These are phyloP conservation scores for Pterocarpus santalinus DNA, from an alignment of 306 rosid species.

Conservation along the genomic window DNA sequence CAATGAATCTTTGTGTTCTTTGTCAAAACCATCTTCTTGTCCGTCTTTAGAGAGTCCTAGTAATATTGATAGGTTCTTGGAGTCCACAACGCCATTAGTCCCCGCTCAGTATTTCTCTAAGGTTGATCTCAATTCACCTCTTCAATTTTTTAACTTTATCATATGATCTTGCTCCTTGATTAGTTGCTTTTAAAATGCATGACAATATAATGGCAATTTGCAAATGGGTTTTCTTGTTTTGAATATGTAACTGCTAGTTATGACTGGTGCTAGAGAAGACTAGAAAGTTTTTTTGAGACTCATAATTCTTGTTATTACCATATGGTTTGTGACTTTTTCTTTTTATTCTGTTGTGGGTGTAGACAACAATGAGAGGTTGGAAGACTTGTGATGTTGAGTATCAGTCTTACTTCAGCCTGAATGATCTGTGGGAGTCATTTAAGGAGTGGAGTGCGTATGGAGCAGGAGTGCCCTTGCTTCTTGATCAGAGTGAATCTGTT, in stretches of 20 bases:
- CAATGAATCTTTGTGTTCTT: slow-evolving; percentile 39
- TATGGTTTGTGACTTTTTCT: slow-evolving; percentile 22
- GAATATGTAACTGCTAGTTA: not conserved
- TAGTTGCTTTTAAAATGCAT: slow-evolving; percentile 28
- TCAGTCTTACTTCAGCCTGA: slow-evolving; percentile 78
- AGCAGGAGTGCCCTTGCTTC: slow-evolving; percentile 86
- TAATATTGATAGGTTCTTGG: slow-evolving; percentile 81
- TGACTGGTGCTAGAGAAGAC: not conserved
- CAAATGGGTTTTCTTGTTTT: slow-evolving; percentile 13
- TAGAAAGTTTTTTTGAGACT: not conserved
- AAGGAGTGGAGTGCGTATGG: slow-evolving; percentile 97
- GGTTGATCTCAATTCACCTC: slow-evolving; percentile 51
- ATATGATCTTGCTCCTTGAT: not conserved
- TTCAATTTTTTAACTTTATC: not conserved
- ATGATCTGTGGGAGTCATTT: slow-evolving; percentile 92
- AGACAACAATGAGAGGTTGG: slow-evolving; percentile 90
- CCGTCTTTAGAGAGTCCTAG: slow-evolving; percentile 51
- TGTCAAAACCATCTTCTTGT: slow-evolving; percentile 46
- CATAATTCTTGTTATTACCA: slow-evolving; percentile 5
- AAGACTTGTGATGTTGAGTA: slow-evolving; percentile 80
- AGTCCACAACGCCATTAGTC: slow-evolving; percentile 73
- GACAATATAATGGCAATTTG: not conserved
- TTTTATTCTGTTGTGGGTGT: slow-evolving; percentile 43
- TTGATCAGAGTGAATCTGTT: slow-evolving; percentile 76
- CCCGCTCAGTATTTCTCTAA: slow-evolving; percentile 83